Conservation (phyloP, 1,139 yeast species). For the Yamadazyma sp. region DNA sequence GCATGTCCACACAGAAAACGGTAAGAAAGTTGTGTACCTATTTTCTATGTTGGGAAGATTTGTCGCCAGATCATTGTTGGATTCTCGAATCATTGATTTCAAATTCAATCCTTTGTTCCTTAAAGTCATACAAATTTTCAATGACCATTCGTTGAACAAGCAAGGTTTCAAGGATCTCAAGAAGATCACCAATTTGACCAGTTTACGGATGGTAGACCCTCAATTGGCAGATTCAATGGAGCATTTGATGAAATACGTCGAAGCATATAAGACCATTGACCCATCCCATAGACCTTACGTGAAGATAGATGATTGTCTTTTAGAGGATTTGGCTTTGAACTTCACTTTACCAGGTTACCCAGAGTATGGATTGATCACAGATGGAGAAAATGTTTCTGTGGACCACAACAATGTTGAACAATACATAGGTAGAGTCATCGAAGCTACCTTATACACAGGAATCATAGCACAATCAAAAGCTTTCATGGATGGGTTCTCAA, state of each 20-base stretch:
- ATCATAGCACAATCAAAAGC: conserved; percentile 63
- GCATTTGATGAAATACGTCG: conserved; percentile 48
- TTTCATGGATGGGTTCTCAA: conserved; percentile 79
- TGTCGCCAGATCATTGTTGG: conserved; percentile 83
- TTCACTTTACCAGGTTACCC: conserved; percentile 81
- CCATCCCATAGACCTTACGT: conserved; percentile 22
- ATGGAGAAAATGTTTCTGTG: conserved; percentile 56
- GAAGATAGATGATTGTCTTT: conserved; percentile 38
- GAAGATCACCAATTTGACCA: conserved; percentile 37
- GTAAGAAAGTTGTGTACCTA: conserved; percentile 47
- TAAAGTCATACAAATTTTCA: conserved; percentile 39
- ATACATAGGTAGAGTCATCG: conserved; percentile 61
- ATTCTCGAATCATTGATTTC: conserved; percentile 83
- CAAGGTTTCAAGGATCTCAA: conserved; percentile 20
- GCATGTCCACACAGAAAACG: conserved; percentile 32
- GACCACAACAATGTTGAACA: conserved; percentile 53
- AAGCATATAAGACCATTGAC: conserved; percentile 21
- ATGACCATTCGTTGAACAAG: conserved; percentile 13
- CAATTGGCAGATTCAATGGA: conserved; percentile 60
- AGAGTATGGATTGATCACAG: conserved; percentile 53
- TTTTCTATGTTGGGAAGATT: conserved; percentile 78
- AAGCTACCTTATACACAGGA: conserved; percentile 65
- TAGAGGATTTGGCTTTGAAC: conserved; percentile 57
- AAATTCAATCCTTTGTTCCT: conserved; percentile 74
- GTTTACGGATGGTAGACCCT: conserved; percentile 57